Evolutionary conservation across 2,329 filamentous ascomycete species (phyloP).

Genomic region (Cladosporium halotolerans): DNA sequence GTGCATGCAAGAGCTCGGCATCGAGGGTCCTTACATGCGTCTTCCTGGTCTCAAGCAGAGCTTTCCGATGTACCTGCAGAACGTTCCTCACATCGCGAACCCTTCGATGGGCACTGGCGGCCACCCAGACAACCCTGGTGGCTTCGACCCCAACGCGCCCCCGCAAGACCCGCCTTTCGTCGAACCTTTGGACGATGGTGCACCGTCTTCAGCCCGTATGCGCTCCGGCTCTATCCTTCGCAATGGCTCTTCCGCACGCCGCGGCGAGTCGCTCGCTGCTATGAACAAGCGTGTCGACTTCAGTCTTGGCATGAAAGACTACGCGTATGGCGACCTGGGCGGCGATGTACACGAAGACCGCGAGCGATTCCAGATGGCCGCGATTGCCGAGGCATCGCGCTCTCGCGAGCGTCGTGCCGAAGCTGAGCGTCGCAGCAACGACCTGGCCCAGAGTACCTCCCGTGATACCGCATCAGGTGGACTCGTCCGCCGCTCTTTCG

Average conservation of each 20-base stretch:
- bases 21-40: conserved; percentile 74
- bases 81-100: conserved; percentile 42
- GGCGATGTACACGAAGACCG: conserved; percentile 61
- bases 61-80: conserved; percentile 59
- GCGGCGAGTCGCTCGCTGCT: conserved; percentile 52
- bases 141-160: conserved; percentile 29
- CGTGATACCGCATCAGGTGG: conserved; percentile 20
- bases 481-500: conserved; percentile 26
- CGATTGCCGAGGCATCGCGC: conserved; percentile 31
- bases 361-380: conserved; percentile 36
- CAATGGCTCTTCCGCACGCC: conserved; percentile 34
- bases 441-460: conserved; percentile 20
- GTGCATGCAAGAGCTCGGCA: conserved; percentile 74
- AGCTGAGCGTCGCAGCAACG: conserved; percentile 15
- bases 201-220: conserved; percentile 15
- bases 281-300: conserved; percentile 63
- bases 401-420: conserved; percentile 25
- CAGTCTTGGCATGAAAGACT: conserved; percentile 59
- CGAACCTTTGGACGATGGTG: conserved; percentile 22
- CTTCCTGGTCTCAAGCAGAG: conserved; percentile 61
- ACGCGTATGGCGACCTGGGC: conserved; percentile 52
- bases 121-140: conserved; percentile 40
- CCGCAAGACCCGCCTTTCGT: conserved; percentile 40
- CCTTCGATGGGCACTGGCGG: conserved; percentile 37
- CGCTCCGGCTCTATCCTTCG: conserved; percentile 51